phyloP scores from a whole-genome alignment of 768 basidiomycete genomes.

The Tricholoma terreum region DNA sequence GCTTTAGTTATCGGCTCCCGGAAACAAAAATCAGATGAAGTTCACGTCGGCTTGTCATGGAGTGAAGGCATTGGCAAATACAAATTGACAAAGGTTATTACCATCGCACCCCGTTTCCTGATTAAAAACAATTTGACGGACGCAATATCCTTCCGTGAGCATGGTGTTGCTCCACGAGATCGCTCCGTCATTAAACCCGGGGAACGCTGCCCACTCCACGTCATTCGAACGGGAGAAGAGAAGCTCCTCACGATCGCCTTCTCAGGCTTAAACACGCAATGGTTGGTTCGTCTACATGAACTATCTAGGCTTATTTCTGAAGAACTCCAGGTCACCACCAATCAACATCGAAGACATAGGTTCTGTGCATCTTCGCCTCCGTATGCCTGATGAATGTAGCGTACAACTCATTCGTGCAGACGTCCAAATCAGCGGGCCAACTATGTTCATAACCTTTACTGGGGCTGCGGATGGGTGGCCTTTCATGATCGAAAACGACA shows the following conservation, averaged over 20 bases:
- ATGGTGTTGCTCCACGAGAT: slow-evolving; percentile 66
- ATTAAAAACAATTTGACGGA: slow-evolving; percentile 76
- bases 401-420: slow-evolving; percentile 69
- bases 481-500: slow-evolving; percentile 86
- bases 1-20: slow-evolving; percentile 70
- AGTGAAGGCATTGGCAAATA: slow-evolving; percentile 95
- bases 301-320: neutral
- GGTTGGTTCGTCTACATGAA: slow-evolving; percentile 42
- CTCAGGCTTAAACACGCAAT: slow-evolving; percentile 79
- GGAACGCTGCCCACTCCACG: slow-evolving; percentile 64
- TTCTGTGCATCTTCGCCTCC: slow-evolving; percentile 68
- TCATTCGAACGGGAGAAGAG: slow-evolving; percentile 61
- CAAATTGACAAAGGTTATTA: slow-evolving; percentile 92
- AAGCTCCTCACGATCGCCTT: slow-evolving; percentile 82
- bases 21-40: slow-evolving; percentile 59
- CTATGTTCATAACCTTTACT: slow-evolving; percentile 80
- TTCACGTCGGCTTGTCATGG: slow-evolving; percentile 88
- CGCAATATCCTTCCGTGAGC: slow-evolving; percentile 79
- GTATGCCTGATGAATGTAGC: slow-evolving; percentile 35
- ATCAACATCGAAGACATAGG: slow-evolving; percentile 94
- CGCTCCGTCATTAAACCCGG: slow-evolving; percentile 62
- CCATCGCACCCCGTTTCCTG: slow-evolving; percentile 86
- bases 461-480: slow-evolving; percentile 78
- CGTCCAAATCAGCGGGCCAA: slow-evolving; percentile 78
- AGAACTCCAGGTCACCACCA: slow-evolving; percentile 72